These are phyloP conservation scores for Chlorella sp. DNA, from an alignment of 139 green algal species.

Conservation along the genomic window DNA sequence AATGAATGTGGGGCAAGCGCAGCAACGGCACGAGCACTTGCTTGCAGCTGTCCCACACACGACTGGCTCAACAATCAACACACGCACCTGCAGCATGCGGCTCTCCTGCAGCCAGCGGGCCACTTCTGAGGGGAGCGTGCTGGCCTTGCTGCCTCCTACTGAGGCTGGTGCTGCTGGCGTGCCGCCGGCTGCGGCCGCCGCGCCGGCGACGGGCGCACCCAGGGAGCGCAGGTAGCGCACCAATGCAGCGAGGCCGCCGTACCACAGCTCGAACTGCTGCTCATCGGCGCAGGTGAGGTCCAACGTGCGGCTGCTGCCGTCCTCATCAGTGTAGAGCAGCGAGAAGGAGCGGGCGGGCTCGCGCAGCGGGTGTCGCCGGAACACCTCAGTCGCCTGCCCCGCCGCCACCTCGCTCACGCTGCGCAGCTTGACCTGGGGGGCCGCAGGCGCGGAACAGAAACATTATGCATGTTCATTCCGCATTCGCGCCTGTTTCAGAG, in stretches of 20 bases:
- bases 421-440: constrained; percentile 39
- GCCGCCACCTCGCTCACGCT: constrained; percentile 51
- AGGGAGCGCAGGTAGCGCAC: not conserved
- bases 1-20: no score
- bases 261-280: constrained; percentile 72
- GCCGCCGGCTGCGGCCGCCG: not conserved
- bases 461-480: no score
- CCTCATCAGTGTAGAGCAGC: constrained; percentile 74
- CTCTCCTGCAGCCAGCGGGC: no score
- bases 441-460: no score
- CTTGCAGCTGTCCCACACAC: no score
- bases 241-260: constrained; percentile 56
- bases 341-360: constrained; percentile 69
- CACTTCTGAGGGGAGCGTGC: no score
- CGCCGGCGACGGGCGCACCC: constrained; percentile 1
- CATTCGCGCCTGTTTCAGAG: no score
- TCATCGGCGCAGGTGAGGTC: constrained; percentile 70
- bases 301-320: constrained; percentile 60
- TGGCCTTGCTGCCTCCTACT: no score
- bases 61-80: no score
- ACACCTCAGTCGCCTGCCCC: constrained; percentile 76
- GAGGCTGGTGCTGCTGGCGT: not conserved
- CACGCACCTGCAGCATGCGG: no score
- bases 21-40: no score
- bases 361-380: constrained; percentile 64